A percentile compares a stretch with the other conserved stretches of the same genome.
Conservation (phyloP, 1,139 yeast genomes). For the Scheffersomyces cryptocercus region DNA sequence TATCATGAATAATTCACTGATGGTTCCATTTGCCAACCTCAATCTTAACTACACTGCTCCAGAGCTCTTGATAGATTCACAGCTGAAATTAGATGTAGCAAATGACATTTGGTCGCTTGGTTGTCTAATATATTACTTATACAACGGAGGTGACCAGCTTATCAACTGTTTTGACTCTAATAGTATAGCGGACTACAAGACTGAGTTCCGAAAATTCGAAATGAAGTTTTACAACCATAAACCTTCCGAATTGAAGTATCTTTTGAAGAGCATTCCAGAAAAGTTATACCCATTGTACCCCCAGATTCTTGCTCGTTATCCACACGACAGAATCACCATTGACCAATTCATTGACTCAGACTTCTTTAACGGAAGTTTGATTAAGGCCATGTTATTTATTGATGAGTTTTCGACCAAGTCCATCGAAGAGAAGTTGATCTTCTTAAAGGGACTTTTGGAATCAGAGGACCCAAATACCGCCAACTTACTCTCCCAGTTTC, state of each 20-base stretch:
- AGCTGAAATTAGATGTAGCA: conserved; percentile 53
- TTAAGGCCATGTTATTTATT: conserved; percentile 77
- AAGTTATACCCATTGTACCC: conserved; percentile 30
- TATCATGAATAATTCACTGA: conserved; percentile 66
- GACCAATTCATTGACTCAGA: conserved; percentile 56
- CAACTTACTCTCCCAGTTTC: conserved; percentile 64
- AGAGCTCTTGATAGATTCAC: conserved; percentile 61
- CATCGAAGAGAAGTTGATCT: conserved; percentile 64
- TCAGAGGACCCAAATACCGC: conserved; percentile 7
- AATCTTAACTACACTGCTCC: conserved; percentile 80
- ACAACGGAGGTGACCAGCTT: conserved; percentile 47
- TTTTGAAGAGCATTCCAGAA: conserved; percentile 45
- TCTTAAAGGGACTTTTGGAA: conserved; percentile 62
- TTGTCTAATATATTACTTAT: conserved; percentile 67
- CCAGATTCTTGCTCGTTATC: conserved; percentile 44
- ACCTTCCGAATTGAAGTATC: conserved; percentile 47
- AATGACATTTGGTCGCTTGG: conserved; percentile 87
- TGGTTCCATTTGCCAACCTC: conserved; percentile 76
- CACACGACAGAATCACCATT: conserved; percentile 46
- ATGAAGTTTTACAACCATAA: conserved; percentile 44
- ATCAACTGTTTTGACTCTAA: conserved; percentile 51
- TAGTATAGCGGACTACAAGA: conserved; percentile 49
- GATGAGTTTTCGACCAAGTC: conserved; percentile 84
- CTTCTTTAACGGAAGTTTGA: conserved; percentile 75
- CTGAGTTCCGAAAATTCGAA: conserved; percentile 45